Evolutionary conservation across 2,329 filamentous ascomycete genomes (phyloP), one percentile per base, ranked within the genome.

Genomic region (Fusarium redolens): DNA sequence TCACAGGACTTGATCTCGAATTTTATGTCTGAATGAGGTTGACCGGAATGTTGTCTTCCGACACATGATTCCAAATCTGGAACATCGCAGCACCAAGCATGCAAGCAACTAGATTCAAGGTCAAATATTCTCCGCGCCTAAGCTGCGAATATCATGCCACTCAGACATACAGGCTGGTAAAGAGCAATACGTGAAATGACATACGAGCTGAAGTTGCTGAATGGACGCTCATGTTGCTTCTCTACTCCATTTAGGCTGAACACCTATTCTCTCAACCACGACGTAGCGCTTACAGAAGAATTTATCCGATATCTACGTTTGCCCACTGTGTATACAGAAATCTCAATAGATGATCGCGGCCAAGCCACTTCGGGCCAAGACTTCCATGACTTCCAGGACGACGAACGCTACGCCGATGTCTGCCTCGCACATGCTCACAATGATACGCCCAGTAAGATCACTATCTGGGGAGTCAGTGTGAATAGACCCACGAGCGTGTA

Each of bases 101-200:
- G 14, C 22, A 25, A 11, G 15, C 22, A 11, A 44, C n/a, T 12
- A 7, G 5, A 20, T 18, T 25, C 8, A 25, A 25, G 25, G 25
- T 25, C 25, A 25, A 25, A 25, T 25, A 25, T 25, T 25, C 25
- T 25, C 25, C 25, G 5, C 25, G 5, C 25, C 25, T 25, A 25
- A 25, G 25, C 25, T 25, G 25, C 25, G 25, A 17, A 38, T 9
- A 5, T 28, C 9, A 15, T 9, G 14, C 13, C 9, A 38, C 50
- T 38, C 6, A 2, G 1, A 1, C 9, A 25, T 4, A 7, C 4
- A 28, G 11, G 0, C 3, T 10, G 18, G 3, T 4, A 7, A 10
- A 25, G 2, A 18, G 5, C 11, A 5, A 28, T 5, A 5, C 20
- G 8, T 7, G 9, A 2, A 15, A 7, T 5, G 4, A 25, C 0